Conservation (phyloP, 2,329 filamentous ascomycete species). For the Xylariaceae sp. region DNA sequence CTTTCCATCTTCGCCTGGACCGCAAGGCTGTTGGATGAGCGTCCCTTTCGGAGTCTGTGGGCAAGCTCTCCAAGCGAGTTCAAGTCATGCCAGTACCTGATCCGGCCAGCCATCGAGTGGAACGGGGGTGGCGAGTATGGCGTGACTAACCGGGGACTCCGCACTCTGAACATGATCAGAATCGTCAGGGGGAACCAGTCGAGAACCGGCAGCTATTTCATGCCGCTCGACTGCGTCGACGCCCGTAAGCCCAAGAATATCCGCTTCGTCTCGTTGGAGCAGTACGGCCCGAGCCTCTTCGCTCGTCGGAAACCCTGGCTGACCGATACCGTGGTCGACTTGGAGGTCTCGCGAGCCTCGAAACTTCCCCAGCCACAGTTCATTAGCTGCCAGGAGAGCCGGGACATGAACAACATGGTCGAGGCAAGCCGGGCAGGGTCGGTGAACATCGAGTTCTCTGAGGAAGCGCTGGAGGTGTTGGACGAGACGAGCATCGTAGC, state of each 20-base stretch:
- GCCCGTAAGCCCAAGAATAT: slow-evolving; percentile 20
- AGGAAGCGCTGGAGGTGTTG: slow-evolving; percentile 18
- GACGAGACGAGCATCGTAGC: slow-evolving; percentile 17
- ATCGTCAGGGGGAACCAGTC: slow-evolving; percentile 15
- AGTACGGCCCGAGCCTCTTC: slow-evolving; percentile 23
- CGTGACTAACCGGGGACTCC: slow-evolving; percentile 21
- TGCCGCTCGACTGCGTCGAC: slow-evolving; percentile 22
- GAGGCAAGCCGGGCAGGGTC: slow-evolving; percentile 18
- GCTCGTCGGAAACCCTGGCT: slow-evolving; percentile 19
- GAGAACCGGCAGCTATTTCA: slow-evolving; percentile 20
- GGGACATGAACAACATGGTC: slow-evolving; percentile 16
- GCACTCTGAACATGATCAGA: slow-evolving; percentile 20
- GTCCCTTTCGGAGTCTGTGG: slow-evolving; percentile 19
- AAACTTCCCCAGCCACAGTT: slow-evolving; percentile 20
- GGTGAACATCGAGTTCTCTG: slow-evolving; percentile 19
- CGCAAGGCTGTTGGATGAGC: slow-evolving; percentile 12
- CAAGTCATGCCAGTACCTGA: slow-evolving; percentile 19
- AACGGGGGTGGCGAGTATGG: slow-evolving; percentile 22
- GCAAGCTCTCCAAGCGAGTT: slow-evolving; percentile 21
- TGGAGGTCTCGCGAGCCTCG: slow-evolving; percentile 20
- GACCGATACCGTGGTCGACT: slow-evolving; percentile 18
- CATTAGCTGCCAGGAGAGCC: slow-evolving; percentile 19
- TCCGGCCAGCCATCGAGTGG: slow-evolving; percentile 21
- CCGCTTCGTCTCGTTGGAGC: slow-evolving; percentile 19
- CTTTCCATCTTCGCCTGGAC: slow-evolving; percentile 24